These are phyloP conservation scores for Talaromyces verruculosus DNA, from an alignment of 2,329 filamentous ascomycete genomes.

Conservation along the genomic window DNA sequence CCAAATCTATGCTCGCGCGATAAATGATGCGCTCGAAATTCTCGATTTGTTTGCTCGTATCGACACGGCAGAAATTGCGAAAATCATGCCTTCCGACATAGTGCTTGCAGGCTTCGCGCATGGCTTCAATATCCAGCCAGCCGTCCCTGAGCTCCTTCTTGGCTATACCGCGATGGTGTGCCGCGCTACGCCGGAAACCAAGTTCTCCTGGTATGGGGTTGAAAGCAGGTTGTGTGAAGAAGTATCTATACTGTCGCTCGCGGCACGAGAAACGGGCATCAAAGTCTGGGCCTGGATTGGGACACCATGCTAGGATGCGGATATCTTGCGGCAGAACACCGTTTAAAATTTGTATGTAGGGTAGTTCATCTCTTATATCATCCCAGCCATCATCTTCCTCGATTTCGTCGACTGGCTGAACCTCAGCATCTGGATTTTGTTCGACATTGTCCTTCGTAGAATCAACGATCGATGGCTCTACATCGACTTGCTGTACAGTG, in stretches of 20 bases:
- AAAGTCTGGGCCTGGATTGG: conserved; percentile 73
- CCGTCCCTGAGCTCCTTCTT: conserved; percentile 57
- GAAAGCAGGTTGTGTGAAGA: conserved; percentile 93
- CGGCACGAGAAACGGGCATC: conserved; percentile 90
- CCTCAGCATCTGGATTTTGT: conserved; percentile 32
- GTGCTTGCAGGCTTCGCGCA: conserved; percentile 76
- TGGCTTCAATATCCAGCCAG: conserved; percentile 83
- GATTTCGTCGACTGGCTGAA: background rate
- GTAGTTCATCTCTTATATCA: conserved; percentile 74
- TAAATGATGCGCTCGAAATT: conserved; percentile 80
- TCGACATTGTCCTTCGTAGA: conserved; percentile 14
- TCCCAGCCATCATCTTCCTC: conserved; percentile 52
- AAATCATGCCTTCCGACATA: conserved; percentile 90
- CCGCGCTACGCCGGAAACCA: conserved; percentile 45
- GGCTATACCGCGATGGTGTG: conserved; percentile 26
- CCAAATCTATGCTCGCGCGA: conserved; percentile 73
- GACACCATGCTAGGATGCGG: conserved; percentile 88
- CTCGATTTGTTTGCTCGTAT: conserved; percentile 82
- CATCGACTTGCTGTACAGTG: conserved; percentile 21
- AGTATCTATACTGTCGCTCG: conserved; percentile 91
- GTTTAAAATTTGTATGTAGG: conserved; percentile 82
- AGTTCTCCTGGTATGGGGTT: conserved; percentile 61
- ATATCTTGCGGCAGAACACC: conserved; percentile 86
- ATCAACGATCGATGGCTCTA: conserved; percentile 23
- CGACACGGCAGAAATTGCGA: conserved; percentile 94